Percentiles rank a stretch among this genome's conserved stretches.
Evolutionary conservation across 768 basidiomycete species (phyloP).

Genomic region (Glaciozyma martinii): DNA sequence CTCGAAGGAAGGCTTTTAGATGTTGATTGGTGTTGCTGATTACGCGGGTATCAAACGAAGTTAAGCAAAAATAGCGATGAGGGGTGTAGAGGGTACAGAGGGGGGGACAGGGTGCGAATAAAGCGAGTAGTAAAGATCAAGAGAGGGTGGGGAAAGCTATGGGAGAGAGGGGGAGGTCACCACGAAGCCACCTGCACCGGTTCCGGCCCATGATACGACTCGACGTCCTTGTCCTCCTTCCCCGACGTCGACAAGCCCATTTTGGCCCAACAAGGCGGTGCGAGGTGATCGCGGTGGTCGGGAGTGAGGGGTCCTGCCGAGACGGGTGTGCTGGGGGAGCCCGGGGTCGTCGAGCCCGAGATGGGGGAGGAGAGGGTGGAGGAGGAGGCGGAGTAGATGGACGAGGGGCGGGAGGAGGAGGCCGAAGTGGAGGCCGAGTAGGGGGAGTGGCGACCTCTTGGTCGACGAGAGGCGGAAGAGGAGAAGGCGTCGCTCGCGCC

Average conservation of each 20-base stretch:
- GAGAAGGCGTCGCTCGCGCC: constrained; percentile 6
- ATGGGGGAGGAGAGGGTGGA: constrained; percentile 16
- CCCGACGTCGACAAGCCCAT: not conserved
- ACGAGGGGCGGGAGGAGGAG: constrained; percentile 24
- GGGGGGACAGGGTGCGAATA: too few relatives aligned
- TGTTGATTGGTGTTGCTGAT: too few relatives aligned
- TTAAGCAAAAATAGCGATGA: too few relatives aligned
- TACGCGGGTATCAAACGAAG: too few relatives aligned
- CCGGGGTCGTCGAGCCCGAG: constrained; percentile 17
- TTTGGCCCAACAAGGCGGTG: not conserved
- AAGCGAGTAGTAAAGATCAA: too few relatives aligned
- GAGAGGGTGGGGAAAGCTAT: too few relatives aligned
- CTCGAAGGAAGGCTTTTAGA: too few relatives aligned
- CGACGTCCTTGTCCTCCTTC: not conserved
- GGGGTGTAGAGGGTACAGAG: too few relatives aligned
- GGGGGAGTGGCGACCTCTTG: constrained; percentile 4
- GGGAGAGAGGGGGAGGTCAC: too few relatives aligned
- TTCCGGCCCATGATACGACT: not conserved
- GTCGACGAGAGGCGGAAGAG: constrained; percentile 5
- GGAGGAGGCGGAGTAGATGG: constrained; percentile 19
- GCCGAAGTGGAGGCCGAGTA: constrained; percentile 1
- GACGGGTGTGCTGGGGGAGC: constrained; percentile 16
- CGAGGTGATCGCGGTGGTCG: constrained; percentile 3
- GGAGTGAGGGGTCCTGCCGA: constrained; percentile 19
- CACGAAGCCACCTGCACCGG: not conserved